phyloP scores from a whole-genome alignment of 2,329 filamentous ascomycete genomes.

The Xylaria sp. region DNA sequence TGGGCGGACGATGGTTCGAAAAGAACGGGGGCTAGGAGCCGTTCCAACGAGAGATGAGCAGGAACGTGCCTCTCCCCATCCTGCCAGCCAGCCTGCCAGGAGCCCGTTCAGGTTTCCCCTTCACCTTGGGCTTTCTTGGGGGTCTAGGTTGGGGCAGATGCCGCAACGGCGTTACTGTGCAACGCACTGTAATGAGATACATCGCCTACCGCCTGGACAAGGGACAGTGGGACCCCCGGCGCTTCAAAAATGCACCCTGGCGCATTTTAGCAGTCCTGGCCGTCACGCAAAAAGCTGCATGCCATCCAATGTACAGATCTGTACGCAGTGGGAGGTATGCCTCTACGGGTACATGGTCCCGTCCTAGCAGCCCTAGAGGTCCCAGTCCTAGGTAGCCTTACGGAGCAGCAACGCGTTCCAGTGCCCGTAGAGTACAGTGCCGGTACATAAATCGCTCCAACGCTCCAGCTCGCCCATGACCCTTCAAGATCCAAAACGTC shows the following conservation, averaged over 20 bases:
- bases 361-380: too few relatives aligned
- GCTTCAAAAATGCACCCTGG: background rate
- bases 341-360: too few relatives aligned
- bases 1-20: constrained; percentile 8
- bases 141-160: too few relatives aligned
- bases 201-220: background rate
- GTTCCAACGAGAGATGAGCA: constrained; percentile 27
- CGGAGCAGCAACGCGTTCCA: background rate
- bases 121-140: background rate
- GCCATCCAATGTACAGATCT: too few relatives aligned
- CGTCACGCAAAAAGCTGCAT: background rate
- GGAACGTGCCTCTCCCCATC: constrained; percentile 20
- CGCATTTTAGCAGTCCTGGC: background rate
- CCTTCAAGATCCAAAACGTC: background rate
- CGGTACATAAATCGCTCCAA: background rate
- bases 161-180: background rate
- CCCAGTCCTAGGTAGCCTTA: too few relatives aligned
- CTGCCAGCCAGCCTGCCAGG: background rate
- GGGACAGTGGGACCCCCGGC: background rate
- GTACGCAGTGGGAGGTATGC: too few relatives aligned
- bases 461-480: background rate
- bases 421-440: background rate
- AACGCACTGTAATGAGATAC: background rate
- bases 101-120: background rate
- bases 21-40: constrained; percentile 21